These are phyloP conservation scores for Choanephora cucurbitarum DNA, from an alignment of 371 early-diverging fungal genomes.

Conservation along the genomic window DNA sequence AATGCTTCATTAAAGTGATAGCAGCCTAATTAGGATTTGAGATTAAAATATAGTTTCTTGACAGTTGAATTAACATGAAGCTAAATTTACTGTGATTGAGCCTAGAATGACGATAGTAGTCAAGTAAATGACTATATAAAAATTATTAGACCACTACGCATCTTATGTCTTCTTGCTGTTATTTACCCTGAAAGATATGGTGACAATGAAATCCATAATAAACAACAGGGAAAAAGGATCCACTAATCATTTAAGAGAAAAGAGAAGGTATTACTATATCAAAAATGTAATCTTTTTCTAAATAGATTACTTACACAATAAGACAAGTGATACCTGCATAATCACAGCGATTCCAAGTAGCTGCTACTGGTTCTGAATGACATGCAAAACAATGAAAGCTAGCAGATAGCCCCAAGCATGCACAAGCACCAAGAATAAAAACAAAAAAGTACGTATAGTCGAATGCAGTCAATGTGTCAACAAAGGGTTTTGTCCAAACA, in stretches of 20 bases:
- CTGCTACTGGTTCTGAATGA: conserved; percentile 76
- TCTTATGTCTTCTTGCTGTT: neutral
- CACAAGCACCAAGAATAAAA: conserved; percentile 71
- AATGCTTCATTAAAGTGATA: conserved; percentile 62
- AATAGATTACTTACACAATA: conserved; percentile 67
- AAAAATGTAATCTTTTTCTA: no score
- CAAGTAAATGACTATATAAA: conserved; percentile 59
- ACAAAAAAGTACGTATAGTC: conserved; percentile 70
- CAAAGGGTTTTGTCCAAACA: conserved; percentile 44
- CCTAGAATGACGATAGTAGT: conserved; percentile 66
- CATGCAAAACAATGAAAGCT: conserved; percentile 86
- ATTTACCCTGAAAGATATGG: conserved; percentile 31
- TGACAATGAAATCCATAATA: conserved; percentile 65
- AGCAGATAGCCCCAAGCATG: conserved; percentile 81
- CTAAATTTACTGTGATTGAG: conserved; percentile 53
- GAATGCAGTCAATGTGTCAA: conserved; percentile 51
- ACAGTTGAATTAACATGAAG: no score
- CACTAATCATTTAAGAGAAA: conserved; percentile 51
- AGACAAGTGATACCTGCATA: conserved; percentile 91
- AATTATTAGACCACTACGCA: no score
- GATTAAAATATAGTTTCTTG: no score
- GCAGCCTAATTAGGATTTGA: conserved; percentile 34
- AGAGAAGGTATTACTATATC: no score
- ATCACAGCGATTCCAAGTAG: conserved; percentile 83
- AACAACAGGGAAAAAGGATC: conserved; percentile 75